Percentiles rank a stretch among this genome's conserved stretches.
These are phyloP conservation scores for Quercus robur DNA, from an alignment of 306 rosid genomes.

Conservation along the genomic window DNA sequence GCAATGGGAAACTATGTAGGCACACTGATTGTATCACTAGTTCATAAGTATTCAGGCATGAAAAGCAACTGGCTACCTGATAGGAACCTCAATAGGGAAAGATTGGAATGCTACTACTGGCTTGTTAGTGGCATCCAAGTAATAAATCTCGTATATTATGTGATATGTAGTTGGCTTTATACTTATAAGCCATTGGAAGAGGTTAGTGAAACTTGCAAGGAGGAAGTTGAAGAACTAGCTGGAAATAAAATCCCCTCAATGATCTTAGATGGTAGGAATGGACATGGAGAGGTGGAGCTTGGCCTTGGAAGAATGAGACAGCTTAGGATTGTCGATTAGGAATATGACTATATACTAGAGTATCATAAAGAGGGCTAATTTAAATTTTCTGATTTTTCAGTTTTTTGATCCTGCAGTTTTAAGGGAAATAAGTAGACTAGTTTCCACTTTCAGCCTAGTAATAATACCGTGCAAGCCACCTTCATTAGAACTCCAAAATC, in stretches of 20 bases:
- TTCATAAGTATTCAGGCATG: slow-evolving; percentile 42
- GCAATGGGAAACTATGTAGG: slow-evolving; percentile 57
- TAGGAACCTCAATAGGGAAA: slow-evolving; percentile 75
- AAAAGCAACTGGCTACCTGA: slow-evolving; percentile 72
- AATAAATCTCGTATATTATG: slow-evolving; percentile 50
- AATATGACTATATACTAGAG: too few relatives aligned
- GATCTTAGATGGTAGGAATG: slow-evolving; percentile 1
- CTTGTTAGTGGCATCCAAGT: slow-evolving; percentile 65
- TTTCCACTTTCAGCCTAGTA: too few relatives aligned
- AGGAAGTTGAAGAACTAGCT: slow-evolving; percentile 32
- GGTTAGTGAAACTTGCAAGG: slow-evolving; percentile 17
- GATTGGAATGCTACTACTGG: slow-evolving; percentile 58
- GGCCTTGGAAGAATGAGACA: neutral
- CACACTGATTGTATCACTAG: slow-evolving; percentile 50
- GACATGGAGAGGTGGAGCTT: slow-evolving; percentile 1
- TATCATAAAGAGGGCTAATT: too few relatives aligned
- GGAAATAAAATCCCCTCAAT: neutral
- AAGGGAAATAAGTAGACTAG: too few relatives aligned
- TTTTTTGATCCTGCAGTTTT: too few relatives aligned
- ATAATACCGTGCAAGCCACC: too few relatives aligned
- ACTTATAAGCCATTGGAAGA: slow-evolving; percentile 61
- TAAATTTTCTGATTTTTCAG: too few relatives aligned
- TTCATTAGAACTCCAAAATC: too few relatives aligned
- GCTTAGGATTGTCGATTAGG: neutral
- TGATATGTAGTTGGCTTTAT: slow-evolving; percentile 54